Evolutionary conservation across 805 yeast genomes (phyloP), one percentile per base, ranked within the genome.

Genomic region (Candida arabinofermentans): DNA sequence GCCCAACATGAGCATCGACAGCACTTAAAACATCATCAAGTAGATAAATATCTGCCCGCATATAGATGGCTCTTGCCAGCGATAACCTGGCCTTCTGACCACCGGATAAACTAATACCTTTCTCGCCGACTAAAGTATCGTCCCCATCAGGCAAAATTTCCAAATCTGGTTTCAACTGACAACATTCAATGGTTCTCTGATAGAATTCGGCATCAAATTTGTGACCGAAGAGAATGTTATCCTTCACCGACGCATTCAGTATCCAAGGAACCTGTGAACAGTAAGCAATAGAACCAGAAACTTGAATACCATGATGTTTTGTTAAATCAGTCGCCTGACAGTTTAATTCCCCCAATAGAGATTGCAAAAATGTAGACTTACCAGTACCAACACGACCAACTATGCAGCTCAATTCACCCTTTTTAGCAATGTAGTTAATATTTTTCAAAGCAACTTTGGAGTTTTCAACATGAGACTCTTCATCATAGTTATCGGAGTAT

Each of bases 51-150:
- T 93, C 98, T 3, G 98, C 95, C 50, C 98, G 75, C 10, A 96
- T 77, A 60, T 93, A 93, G 8, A 93, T 96, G 10, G 99, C 97
- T 60, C 99, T 78, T 0, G 99, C 99, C 40, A 93, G 74, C 1
- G 96, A 82, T 27, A 93, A 73, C 61, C 99, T 81, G 0, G 99
- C 98, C 72, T 93, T 93, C 64, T 93, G 99, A 34, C 99, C 99
- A 39, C 99, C 99, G 32, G 96, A 86, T 37, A 93, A 71, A 12
- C 97, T 87, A 39, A 93, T 90, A 49, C 99, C 99, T 62, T 91
- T 88, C 67, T 93, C 99, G 48, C 99, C 99, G 43, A 93, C 98
- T 53, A 86, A 79, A 5, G 99, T 93, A 39, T 72, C 72, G 61
- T 93, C 98, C 41, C 96, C 96, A 57, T 87, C 86, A 2, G 96